These are phyloP conservation scores for Papiliotrema laurentii DNA, from an alignment of 1,284 basidiomycete species.

Conservation along the genomic window DNA sequence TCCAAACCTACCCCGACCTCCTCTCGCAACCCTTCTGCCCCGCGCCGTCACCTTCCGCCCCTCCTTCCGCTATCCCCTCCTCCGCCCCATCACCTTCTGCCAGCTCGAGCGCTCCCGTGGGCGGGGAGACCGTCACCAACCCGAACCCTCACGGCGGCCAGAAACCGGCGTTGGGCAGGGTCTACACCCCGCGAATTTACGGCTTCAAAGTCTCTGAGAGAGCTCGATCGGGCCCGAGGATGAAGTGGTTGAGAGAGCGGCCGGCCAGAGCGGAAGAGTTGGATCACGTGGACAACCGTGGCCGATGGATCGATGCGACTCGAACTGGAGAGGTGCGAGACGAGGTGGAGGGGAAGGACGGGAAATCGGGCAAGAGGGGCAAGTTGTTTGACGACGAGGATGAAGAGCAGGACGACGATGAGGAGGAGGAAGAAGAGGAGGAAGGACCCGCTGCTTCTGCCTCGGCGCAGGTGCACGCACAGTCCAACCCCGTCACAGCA, in stretches of 20 bases:
- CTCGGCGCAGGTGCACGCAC: neutral
- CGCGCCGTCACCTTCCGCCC: slow-evolving; percentile 1
- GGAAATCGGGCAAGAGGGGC: slow-evolving; percentile 16
- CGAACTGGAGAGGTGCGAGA: slow-evolving; percentile 3
- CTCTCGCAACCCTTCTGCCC: slow-evolving; percentile 82
- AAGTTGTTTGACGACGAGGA: slow-evolving; percentile 36
- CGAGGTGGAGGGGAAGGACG: neutral
- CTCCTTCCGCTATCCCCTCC: slow-evolving; percentile 9
- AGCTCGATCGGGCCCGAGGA: slow-evolving; percentile 82
- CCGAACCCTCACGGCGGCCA: slow-evolving; percentile 70
- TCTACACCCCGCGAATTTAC: slow-evolving; percentile 92
- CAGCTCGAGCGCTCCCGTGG: slow-evolving; percentile 12
- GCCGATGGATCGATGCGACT: slow-evolving; percentile 62
- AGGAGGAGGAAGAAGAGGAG: slow-evolving; percentile 36
- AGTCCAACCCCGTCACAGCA: too few relatives aligned
- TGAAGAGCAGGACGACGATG: slow-evolving; percentile 26
- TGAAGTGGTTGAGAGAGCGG: slow-evolving; percentile 89
- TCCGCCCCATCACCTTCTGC: slow-evolving; percentile 3
- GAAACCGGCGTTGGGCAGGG: slow-evolving; percentile 72
- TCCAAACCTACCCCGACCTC: slow-evolving; percentile 92
- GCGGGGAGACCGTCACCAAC: slow-evolving; percentile 52
- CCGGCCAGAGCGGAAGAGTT: slow-evolving; percentile 75
- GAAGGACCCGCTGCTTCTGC: slow-evolving; percentile 12
- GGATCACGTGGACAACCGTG: slow-evolving; percentile 79
- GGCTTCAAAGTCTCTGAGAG: slow-evolving; percentile 59